These are phyloP conservation scores for Epichloe sp. DNA, from an alignment of 2,329 filamentous ascomycete genomes.

Conservation along the genomic window DNA sequence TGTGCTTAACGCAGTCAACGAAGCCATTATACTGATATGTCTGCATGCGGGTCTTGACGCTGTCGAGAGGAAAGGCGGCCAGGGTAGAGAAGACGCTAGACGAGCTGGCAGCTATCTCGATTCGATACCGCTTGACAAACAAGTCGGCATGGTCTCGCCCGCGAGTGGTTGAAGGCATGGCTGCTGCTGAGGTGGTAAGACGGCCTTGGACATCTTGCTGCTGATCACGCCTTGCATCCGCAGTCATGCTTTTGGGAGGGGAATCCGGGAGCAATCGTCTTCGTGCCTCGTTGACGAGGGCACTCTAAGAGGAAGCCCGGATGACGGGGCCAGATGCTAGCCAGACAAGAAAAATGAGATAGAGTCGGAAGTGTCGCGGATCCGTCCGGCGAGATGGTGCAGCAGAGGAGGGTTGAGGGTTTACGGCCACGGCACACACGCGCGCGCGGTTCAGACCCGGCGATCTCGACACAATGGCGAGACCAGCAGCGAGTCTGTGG, in stretches of 20 bases:
- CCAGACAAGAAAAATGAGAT: not conserved
- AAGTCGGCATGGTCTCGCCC: constrained; percentile 21
- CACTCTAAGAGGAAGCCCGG: not conserved
- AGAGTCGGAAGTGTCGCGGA: not conserved
- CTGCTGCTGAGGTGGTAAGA: constrained; percentile 15
- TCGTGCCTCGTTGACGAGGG: not conserved
- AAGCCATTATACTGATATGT: constrained; percentile 69
- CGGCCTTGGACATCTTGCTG: constrained; percentile 26
- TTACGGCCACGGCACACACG: constrained; percentile 6
- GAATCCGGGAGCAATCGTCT: constrained; percentile 3
- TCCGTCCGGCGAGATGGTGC: not conserved
- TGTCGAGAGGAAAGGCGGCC: constrained; percentile 74
- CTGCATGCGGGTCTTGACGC: constrained; percentile 83
- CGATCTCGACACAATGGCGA: constrained; percentile 7
- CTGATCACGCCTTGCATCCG: constrained; percentile 19
- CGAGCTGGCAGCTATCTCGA: constrained; percentile 64
- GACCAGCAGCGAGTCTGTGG: constrained; percentile 7
- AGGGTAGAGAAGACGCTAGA: constrained; percentile 70
- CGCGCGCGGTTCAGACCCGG: constrained; percentile 7
- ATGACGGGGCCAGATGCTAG: not conserved
- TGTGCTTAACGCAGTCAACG: constrained; percentile 59
- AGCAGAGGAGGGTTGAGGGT: not conserved
- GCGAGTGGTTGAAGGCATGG: constrained; percentile 16
- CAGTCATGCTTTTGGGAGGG: constrained; percentile 22
- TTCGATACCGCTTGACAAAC: constrained; percentile 63